Conservation (phyloP, 352 stramenopile genomes). For the Globisporangium irregulare region DNA sequence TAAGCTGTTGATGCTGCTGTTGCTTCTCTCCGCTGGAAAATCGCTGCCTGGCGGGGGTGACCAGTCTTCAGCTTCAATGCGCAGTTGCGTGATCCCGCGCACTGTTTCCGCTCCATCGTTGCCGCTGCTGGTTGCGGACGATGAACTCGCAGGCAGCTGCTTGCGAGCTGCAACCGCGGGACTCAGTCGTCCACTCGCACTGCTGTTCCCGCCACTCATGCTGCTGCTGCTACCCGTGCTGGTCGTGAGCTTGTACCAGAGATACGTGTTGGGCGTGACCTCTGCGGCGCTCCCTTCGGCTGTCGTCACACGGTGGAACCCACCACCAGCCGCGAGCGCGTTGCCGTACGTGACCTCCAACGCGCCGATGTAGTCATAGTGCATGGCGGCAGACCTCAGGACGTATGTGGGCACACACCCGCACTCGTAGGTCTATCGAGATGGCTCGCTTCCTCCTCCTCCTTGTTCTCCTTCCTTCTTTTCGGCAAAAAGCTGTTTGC, state of each 20-base stretch:
- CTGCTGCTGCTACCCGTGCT: conserved; percentile 1
- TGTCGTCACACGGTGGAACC: conserved; percentile 83
- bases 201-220: not conserved
- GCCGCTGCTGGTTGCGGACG: not conserved
- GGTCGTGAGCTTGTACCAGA: conserved; percentile 73
- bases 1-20: conserved; percentile 9
- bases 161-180: conserved; percentile 5
- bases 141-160: conserved; percentile 4
- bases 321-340: conserved; percentile 68
- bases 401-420: not conserved
- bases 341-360: conserved; percentile 88
- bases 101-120: conserved; percentile 2
- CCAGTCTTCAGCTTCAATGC: conserved; percentile 35
- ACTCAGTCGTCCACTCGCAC: conserved; percentile 6
- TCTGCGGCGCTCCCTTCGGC: conserved; percentile 70
- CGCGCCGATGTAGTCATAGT: conserved; percentile 62
- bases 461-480: not conserved
- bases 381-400: conserved; percentile 33
- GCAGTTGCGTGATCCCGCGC: conserved; percentile 53
- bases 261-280: conserved; percentile 75
- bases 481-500: not conserved
- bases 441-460: not conserved
- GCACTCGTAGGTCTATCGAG: not conserved
- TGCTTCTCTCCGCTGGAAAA: not conserved
- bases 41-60: conserved; percentile 10